Evolutionary conservation across 331 rosid species (phyloP).

Genomic region (Cydonia oblonga): DNA sequence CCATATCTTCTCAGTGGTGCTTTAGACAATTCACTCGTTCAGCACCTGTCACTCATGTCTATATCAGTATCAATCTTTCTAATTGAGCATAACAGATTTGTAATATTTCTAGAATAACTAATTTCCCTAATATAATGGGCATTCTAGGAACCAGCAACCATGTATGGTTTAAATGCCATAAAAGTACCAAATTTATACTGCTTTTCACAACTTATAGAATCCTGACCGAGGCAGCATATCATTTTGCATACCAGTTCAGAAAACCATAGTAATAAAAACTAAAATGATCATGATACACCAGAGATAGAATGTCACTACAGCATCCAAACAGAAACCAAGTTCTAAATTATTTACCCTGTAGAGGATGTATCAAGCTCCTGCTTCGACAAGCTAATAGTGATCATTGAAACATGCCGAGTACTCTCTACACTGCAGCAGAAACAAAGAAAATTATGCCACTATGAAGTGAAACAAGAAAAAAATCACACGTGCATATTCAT

Average conservation of each 20-base stretch:
- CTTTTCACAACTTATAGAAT: neutral
- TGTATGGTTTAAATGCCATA: neutral
- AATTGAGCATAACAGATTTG: too few species aligned
- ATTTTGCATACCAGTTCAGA: neutral
- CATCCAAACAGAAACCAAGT: neutral
- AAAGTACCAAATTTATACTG: neutral
- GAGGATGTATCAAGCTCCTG: slow-evolving; percentile 53
- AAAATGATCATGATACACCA: neutral
- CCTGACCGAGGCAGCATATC: neutral
- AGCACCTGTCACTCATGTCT: too few species aligned
- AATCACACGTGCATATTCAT: neutral
- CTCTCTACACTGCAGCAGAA: slow-evolving; percentile 64
- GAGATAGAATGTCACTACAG: neutral
- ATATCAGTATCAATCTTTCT: too few species aligned
- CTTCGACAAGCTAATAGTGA: slow-evolving; percentile 66
- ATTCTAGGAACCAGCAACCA: neutral
- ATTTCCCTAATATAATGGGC: neutral
- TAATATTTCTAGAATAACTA: too few species aligned
- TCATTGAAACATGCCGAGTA: slow-evolving; percentile 85
- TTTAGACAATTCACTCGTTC: too few species aligned
- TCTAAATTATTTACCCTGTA: slow-evolving; percentile 46
- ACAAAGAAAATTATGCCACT: neutral
- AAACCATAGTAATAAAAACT: neutral
- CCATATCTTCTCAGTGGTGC: too few species aligned
- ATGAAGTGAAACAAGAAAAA: neutral